phyloP scores from a whole-genome alignment of 768 basidiomycete species.

The Galerina marginata region DNA sequence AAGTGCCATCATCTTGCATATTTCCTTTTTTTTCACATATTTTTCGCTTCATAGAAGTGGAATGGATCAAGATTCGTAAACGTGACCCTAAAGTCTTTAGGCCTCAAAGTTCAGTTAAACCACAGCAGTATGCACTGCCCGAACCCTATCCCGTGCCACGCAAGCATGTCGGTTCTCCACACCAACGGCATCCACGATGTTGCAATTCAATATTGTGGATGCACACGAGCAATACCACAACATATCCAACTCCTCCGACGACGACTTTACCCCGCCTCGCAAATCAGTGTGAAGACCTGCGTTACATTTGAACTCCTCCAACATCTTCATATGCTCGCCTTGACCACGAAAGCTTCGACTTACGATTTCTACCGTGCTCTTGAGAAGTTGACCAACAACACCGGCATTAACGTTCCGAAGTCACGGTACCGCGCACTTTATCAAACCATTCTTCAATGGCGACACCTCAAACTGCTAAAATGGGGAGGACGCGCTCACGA shows the following conservation, averaged over 20 bases:
- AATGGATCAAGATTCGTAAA: background rate
- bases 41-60: background rate
- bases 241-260: constrained; percentile 24
- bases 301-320: no score
- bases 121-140: background rate
- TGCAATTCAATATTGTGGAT: constrained; percentile 15
- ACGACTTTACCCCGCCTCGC: constrained; percentile 1
- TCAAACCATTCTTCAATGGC: no score
- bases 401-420: no score
- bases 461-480: no score
- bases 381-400: no score
- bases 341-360: no score
- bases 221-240: background rate
- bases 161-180: constrained; percentile 11
- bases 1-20: background rate
- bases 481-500: no score
- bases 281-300: background rate
- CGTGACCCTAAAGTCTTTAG: background rate
- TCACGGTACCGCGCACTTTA: no score
- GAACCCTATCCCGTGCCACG: background rate
- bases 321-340: no score
- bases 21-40: no score
- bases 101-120: constrained; percentile 4
- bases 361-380: no score
- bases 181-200: constrained; percentile 19